phyloP scores from a whole-genome alignment of 1,284 basidiomycete species.

The Cutaneotrichosporon spelunceum region DNA sequence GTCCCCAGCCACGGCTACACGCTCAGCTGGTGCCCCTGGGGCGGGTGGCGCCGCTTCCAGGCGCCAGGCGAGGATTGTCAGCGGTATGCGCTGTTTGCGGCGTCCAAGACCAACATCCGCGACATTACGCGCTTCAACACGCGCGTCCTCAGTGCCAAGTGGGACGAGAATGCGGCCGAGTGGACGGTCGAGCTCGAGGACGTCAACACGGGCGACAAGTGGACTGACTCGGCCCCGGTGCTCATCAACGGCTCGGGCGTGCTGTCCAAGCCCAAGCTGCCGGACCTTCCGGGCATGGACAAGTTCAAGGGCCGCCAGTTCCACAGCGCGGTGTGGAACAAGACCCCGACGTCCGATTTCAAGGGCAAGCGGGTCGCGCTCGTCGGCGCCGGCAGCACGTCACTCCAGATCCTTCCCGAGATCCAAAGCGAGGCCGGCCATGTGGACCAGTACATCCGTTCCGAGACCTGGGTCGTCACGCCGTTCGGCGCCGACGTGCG shows the following conservation, averaged over 20 bases:
- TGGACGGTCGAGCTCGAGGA: slow-evolving; percentile 27
- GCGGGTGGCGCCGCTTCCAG: slow-evolving; percentile 13
- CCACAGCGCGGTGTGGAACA: slow-evolving; percentile 30
- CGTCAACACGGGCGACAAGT: slow-evolving; percentile 12
- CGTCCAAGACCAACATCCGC: slow-evolving; percentile 16
- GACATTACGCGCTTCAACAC: slow-evolving; percentile 31
- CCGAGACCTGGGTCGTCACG: slow-evolving; percentile 19
- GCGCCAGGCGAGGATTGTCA: slow-evolving; percentile 15
- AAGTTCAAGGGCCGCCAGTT: slow-evolving; percentile 30
- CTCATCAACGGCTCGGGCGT: slow-evolving; percentile 38
- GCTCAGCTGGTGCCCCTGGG: slow-evolving; percentile 9
- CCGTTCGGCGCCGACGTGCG: slow-evolving; percentile 18
- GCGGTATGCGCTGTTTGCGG: slow-evolving; percentile 11
- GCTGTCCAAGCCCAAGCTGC: slow-evolving; percentile 30
- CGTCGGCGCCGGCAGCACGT: slow-evolving; percentile 21
- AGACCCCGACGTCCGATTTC: slow-evolving; percentile 19
- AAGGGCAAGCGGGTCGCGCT: slow-evolving; percentile 22
- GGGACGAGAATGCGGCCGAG: slow-evolving; percentile 26
- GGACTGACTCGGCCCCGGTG: slow-evolving; percentile 30
- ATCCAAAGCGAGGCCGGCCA: slow-evolving; percentile 26
- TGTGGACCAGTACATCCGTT: slow-evolving; percentile 31
- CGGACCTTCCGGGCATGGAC: slow-evolving; percentile 29
- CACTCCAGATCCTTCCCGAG: slow-evolving; percentile 31
- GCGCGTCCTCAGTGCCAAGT: slow-evolving; percentile 4
- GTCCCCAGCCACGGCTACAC: slow-evolving; percentile 25